A percentile compares a stretch with the other conserved stretches of the same genome.
Conservation (phyloP, 1,139 yeast species). For the Scheffersomyces cryptocercus region DNA sequence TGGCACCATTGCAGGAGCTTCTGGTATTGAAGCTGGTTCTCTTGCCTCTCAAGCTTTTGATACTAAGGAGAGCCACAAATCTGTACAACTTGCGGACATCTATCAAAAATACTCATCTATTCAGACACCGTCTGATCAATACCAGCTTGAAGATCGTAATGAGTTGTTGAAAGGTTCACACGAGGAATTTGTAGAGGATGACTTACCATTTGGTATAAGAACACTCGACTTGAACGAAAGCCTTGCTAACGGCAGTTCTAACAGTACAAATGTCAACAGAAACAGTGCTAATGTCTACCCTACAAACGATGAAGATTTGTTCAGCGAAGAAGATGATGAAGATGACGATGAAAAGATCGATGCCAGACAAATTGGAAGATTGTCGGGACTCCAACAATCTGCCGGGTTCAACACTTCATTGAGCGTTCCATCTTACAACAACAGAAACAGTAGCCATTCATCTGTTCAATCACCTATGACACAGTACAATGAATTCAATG, state of each 20-base stretch:
- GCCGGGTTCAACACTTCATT: conserved; percentile 9
- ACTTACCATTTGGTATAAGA: conserved; percentile 33
- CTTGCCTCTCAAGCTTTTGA: conserved; percentile 4
- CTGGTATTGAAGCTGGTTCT: conserved; percentile 2
- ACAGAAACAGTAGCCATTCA: conserved; percentile 39
- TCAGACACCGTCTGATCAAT: conserved; percentile 45
- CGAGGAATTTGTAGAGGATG: conserved; percentile 37
- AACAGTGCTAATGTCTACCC: conserved; percentile 28
- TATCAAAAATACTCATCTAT: conserved; percentile 47
- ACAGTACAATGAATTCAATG: conserved; percentile 55
- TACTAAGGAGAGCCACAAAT: conserved; percentile 25
- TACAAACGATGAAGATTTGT: conserved; percentile 37
- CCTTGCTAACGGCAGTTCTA: conserved; percentile 12
- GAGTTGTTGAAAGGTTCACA: conserved; percentile 38
- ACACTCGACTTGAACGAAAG: conserved; percentile 26
- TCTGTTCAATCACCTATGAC: conserved; percentile 52
- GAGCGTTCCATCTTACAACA: conserved; percentile 28
- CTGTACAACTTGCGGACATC: conserved; percentile 46
- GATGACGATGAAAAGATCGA: conserved; percentile 28
- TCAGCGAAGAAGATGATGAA: conserved; percentile 37
- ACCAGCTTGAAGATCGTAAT: conserved; percentile 23
- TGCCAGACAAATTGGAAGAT: conserved; percentile 26
- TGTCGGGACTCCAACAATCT: conserved; percentile 8
- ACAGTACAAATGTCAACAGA: not conserved
- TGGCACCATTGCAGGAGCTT: conserved; percentile 2